Evolutionary conservation across 2,329 filamentous ascomycete genomes (phyloP).

Genomic region (Tolypocladium album): DNA sequence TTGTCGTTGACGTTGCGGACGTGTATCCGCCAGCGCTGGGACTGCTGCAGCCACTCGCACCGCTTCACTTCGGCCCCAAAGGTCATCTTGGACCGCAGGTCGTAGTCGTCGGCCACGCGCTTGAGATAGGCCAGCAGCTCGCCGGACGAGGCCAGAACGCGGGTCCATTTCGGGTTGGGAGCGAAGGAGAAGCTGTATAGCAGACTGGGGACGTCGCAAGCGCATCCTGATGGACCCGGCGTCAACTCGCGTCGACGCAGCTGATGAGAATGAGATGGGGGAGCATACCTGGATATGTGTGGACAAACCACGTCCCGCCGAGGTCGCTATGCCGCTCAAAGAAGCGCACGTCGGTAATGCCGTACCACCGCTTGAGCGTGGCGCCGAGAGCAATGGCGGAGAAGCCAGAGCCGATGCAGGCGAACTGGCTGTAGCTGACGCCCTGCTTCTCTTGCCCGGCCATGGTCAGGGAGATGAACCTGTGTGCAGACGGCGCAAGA

Average conservation of each 20-base stretch:
- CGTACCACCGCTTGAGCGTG: slow-evolving; percentile 44
- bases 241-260: not conserved
- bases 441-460: not conserved
- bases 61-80: slow-evolving; percentile 25
- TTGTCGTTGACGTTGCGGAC: slow-evolving; percentile 13
- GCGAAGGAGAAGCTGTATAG: slow-evolving; percentile 53
- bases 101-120: slow-evolving; percentile 34
- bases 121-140: slow-evolving; percentile 50
- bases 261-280: not conserved
- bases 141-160: slow-evolving; percentile 40
- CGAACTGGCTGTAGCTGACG: slow-evolving; percentile 25
- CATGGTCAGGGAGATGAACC: not conserved
- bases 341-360: slow-evolving; percentile 47
- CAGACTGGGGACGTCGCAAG: slow-evolving; percentile 47
- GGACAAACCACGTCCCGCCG: slow-evolving; percentile 55
- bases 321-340: slow-evolving; percentile 48
- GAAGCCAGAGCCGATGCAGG: slow-evolving; percentile 47
- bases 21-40: slow-evolving; percentile 21
- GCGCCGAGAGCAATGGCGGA: slow-evolving; percentile 52
- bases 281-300: slow-evolving; percentile 43
- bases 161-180: slow-evolving; percentile 49
- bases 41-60: slow-evolving; percentile 26
- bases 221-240: slow-evolving; percentile 15
- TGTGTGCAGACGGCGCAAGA: not conserved
- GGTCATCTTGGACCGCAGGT: slow-evolving; percentile 24